Evolutionary conservation across 2,329 filamentous ascomycete species (phyloP).

Genomic region (Calonectria hawksworthii): DNA sequence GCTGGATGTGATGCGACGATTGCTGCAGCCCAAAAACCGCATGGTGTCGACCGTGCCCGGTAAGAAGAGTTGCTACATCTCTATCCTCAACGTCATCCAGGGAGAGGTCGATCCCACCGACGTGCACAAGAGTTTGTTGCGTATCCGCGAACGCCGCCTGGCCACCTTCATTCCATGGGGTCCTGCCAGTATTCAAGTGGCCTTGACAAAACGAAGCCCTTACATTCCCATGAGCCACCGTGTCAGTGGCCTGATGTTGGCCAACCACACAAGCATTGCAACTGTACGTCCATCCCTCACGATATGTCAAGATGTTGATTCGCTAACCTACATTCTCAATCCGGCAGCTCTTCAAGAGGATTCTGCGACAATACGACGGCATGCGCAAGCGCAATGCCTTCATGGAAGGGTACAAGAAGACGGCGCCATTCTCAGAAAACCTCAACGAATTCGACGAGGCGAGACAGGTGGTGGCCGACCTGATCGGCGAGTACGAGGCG

Average conservation of each 20-base stretch:
- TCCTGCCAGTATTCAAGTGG: slow-evolving; percentile 96
- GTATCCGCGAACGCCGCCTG: slow-evolving; percentile 92
- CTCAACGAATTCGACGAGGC: slow-evolving; percentile 96
- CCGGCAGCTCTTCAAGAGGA: slow-evolving; percentile 86
- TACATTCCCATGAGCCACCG: slow-evolving; percentile 95
- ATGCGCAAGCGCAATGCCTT: slow-evolving; percentile 98
- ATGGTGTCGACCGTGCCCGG: slow-evolving; percentile 97
- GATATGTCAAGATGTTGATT: neutral
- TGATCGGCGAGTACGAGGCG: slow-evolving; percentile 96
- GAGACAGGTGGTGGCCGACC: slow-evolving; percentile 88
- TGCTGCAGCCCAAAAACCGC: slow-evolving; percentile 97
- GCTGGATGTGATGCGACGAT: slow-evolving; percentile 94
- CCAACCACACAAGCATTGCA: slow-evolving; percentile 97
- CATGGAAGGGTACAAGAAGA: slow-evolving; percentile 96
- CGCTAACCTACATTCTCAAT: neutral
- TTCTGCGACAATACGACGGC: slow-evolving; percentile 91
- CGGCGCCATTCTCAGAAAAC: slow-evolving; percentile 91
- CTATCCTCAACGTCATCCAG: slow-evolving; percentile 98
- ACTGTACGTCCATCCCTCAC: slow-evolving; percentile 69
- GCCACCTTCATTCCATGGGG: slow-evolving; percentile 99
- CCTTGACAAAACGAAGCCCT: slow-evolving; percentile 94
- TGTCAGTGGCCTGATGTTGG: slow-evolving; percentile 96
- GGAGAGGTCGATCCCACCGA: slow-evolving; percentile 98
- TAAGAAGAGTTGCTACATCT: slow-evolving; percentile 99
- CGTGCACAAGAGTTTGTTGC: slow-evolving; percentile 96